Conservation (phyloP, 345 rosid species). For the Camelina neglecta region DNA sequence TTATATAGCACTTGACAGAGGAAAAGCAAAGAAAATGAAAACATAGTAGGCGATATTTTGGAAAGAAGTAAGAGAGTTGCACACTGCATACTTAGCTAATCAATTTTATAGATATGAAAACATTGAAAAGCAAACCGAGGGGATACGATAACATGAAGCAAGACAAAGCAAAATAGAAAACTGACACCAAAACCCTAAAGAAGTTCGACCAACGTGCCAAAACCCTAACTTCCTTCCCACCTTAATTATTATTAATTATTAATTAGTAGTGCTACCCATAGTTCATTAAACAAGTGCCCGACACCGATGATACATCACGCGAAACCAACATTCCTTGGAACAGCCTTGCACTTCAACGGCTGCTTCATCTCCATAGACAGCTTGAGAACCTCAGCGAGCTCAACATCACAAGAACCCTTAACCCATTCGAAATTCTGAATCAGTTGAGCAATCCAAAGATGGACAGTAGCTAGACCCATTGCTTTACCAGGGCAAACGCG, state of each 20-base stretch:
- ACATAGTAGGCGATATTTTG: background rate
- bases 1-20: background rate
- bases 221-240: constrained; percentile 43
- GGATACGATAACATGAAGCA: constrained; percentile 26
- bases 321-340: constrained; percentile 49
- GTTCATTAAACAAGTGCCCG: constrained; percentile 15
- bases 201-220: constrained; percentile 35
- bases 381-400: constrained; percentile 56
- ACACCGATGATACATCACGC: constrained; percentile 7
- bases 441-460: constrained; percentile 66
- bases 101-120: constrained; percentile 25
- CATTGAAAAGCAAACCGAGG: constrained; percentile 7
- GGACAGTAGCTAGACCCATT: constrained; percentile 64
- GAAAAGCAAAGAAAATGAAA: background rate
- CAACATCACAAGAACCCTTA: constrained; percentile 44
- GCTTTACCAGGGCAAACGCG: constrained; percentile 77
- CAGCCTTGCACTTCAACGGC: constrained; percentile 58
- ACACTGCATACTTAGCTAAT: constrained; percentile 20
- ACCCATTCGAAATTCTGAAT: constrained; percentile 60
- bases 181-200: constrained; percentile 33
- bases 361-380: constrained; percentile 73
- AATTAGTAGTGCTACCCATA: constrained; percentile 6
- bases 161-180: constrained; percentile 4
- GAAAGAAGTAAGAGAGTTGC: background rate
- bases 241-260: constrained; percentile 30